Evolutionary conservation across 169 alveolate genomes (phyloP), one percentile per base, ranked within the genome.

Genomic region (Cardiosporidium cionae): DNA sequence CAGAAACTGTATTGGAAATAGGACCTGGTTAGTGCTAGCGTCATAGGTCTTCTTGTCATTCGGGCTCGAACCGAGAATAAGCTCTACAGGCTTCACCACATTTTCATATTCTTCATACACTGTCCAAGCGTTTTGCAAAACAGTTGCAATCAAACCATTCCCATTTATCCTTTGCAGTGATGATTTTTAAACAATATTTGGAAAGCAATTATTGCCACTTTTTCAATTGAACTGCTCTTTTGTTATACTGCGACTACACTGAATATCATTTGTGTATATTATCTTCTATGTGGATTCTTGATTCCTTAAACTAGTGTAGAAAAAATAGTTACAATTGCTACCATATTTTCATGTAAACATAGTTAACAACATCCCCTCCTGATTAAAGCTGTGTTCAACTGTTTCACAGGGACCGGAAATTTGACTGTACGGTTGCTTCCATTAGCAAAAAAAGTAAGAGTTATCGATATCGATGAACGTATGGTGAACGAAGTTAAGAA

Each of bases 401-500:
- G n/a, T n/a, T 7, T 34, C 32, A 28, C 52, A 72, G 94, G 96
- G 31, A 94, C 98, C 22, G 99, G 99, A 0, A 97, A 98, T 82
- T 79, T 96, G 81, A 98, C 99, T 2, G 87, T 93, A 84, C 84
- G 97, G 31, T 87, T 98, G 37, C 87, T 95, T 65, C 97, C 97
- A 70, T 85, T 92, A 71, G 97, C 99, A 2, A 93, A 95, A 82
- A 90, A 91, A 74, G 99, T 97, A 22, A 94, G 94, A 52, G 98
- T 99, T 28, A 85, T 96, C 35, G 99, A 98, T 81, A 92, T 98
- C 5, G 99, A 98, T 81, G 94, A 97, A 29, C 87, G 99, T 71
- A 98, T 98, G 99, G 96, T 95, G 23, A 98, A 97, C 37, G 99
- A 97, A 86, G 98, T 98, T 62, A 90, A 95, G 79, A 96, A 96